Conservation (phyloP, 139 green algal species). For the Chlorella sorokiniana region DNA sequence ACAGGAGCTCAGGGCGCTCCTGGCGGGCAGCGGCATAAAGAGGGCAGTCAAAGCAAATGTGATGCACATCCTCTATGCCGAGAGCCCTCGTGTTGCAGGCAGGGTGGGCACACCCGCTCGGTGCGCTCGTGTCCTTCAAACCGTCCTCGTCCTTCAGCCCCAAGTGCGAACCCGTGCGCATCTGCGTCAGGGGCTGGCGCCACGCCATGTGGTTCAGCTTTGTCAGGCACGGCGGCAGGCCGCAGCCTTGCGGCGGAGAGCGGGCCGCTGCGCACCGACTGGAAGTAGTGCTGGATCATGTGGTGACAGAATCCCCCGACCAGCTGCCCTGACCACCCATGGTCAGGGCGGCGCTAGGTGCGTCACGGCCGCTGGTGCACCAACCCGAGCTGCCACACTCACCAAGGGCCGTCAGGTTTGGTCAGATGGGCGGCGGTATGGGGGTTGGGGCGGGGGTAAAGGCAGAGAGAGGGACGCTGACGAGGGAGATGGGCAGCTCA, state of each 20-base stretch:
- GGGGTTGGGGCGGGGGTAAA: too few species aligned
- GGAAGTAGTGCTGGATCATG: background rate
- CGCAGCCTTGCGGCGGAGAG: background rate
- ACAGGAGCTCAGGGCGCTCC: background rate
- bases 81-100: background rate
- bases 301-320: too few species aligned
- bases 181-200: background rate
- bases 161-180: background rate
- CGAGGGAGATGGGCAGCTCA: too few species aligned
- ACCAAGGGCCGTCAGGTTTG: too few species aligned
- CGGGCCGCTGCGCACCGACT: background rate
- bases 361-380: too few species aligned
- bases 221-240: background rate
- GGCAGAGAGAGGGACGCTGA: too few species aligned
- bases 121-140: background rate
- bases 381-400: too few species aligned
- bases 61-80: background rate
- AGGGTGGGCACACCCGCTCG: background rate
- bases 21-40: background rate
- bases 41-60: background rate
- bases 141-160: background rate
- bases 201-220: background rate
- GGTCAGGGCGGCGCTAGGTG: too few species aligned
- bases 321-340: too few species aligned
- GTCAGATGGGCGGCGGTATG: too few species aligned